Conservation (phyloP, 1,284 basidiomycete species). For the Cryptococcus deneoformans region DNA sequence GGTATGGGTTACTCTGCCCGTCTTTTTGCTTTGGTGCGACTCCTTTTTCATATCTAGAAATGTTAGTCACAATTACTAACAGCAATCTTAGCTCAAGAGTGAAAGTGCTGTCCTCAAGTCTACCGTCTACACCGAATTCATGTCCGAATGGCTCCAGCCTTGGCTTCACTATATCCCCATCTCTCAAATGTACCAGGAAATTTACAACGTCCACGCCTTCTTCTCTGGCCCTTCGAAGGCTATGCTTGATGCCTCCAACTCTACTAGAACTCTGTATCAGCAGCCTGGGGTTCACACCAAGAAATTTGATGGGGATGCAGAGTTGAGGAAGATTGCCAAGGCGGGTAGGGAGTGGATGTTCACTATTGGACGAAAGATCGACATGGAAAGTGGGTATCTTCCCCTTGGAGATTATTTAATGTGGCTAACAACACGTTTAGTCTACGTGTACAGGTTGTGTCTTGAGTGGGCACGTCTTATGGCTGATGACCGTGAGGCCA, state of each 20-base stretch:
- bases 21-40: slow-evolving; percentile 77
- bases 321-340: slow-evolving; percentile 73
- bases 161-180: slow-evolving; percentile 86
- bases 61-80: background rate
- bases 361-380: slow-evolving; percentile 70
- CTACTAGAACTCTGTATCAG: slow-evolving; percentile 41
- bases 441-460: slow-evolving; percentile 78
- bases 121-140: slow-evolving; percentile 87
- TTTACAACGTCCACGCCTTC: slow-evolving; percentile 87
- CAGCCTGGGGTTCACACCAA: slow-evolving; percentile 45
- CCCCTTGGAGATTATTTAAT: slow-evolving; percentile 54
- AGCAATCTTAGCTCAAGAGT: slow-evolving; percentile 37
- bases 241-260: slow-evolving; percentile 57
- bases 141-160: slow-evolving; percentile 59
- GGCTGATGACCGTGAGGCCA: slow-evolving; percentile 74
- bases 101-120: slow-evolving; percentile 87
- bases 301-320: slow-evolving; percentile 64
- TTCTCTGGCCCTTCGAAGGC: slow-evolving; percentile 75
- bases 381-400: slow-evolving; percentile 76
- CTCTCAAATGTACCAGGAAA: slow-evolving; percentile 77
- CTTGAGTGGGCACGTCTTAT: slow-evolving; percentile 84
- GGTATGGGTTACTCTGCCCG: slow-evolving; percentile 93
- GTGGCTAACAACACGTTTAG: slow-evolving; percentile 11
- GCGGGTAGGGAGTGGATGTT: slow-evolving; percentile 88
- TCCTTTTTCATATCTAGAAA: background rate